Base-by-base conservation (phyloP, 148 eudicot genomes). In the Vaccinium myrtillus region DNA sequence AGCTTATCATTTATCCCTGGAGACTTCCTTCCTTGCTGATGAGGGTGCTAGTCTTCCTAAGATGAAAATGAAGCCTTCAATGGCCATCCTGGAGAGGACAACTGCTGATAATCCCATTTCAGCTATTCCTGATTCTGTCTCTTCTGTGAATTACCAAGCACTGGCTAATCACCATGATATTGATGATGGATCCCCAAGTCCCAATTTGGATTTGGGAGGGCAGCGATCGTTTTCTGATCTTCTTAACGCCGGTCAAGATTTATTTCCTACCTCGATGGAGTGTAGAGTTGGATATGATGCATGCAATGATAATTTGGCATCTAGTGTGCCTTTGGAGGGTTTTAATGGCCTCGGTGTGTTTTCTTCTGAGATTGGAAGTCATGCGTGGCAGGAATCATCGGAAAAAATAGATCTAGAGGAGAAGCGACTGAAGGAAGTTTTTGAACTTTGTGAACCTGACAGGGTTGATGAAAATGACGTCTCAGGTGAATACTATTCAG, bases 21-120 rank as follows among this genome's bases (percentile, higher is more conserved):
- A 97, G 81, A 97, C 98, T 81, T 97, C 98, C 23, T 97, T 95
- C 86, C 93, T 95, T 76, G 96, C 98, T 75, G 99, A 97, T 75
- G 99, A 97, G 90, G 99, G 99, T 85, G 99, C 99, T 81, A 93
- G 89, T 89, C 91, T 97, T 51, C 99, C 99, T 58, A 94, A 90
- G 85, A 79, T 86, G 87, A 84, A 83, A 30, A 70, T 84, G 56
- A 88, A 87, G 59, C 84, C 91, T 50, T 87, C 91, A 70, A 12
- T 65, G 71, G 53, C 86, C 65, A 36, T 78, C 74, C 84, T 88
- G 21, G 93, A 89, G 80, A 87, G 82, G 86, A 79, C 80, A 67
- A 48, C 84, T 81, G 82, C 87, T 78, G 90, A 91, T 46, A 83
- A 88, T 83, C 83, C 86, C 79, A 82, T 84, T 75, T 80, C 89